Conservation (phyloP, 2,329 filamentous ascomycete species). For the Cordyceps cateniannulata region DNA sequence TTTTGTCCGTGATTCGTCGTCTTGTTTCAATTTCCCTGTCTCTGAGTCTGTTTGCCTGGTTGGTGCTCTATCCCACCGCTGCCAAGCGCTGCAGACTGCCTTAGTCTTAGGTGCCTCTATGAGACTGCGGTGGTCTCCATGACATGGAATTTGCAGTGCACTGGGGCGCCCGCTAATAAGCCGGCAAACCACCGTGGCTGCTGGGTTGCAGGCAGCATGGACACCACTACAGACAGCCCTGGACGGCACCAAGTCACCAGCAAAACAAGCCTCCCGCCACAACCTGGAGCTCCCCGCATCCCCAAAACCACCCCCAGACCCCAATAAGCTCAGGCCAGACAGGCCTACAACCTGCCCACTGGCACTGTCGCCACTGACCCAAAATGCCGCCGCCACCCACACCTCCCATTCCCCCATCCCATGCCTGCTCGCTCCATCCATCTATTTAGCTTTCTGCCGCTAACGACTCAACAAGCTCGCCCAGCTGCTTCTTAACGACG, state of each 20-base stretch:
- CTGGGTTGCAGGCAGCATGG: background rate
- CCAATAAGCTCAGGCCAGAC: background rate
- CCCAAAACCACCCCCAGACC: background rate
- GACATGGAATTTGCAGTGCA: background rate
- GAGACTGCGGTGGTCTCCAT: no score
- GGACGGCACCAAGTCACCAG: background rate
- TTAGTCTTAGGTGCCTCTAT: no score
- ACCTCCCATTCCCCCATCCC: background rate
- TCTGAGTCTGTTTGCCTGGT: background rate
- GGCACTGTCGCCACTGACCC: background rate
- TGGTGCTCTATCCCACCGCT: background rate
- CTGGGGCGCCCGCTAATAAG: background rate
- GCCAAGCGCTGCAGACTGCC: background rate
- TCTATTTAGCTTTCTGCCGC: background rate
- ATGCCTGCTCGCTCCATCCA: background rate
- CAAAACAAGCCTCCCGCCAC: background rate
- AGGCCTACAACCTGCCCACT: background rate
- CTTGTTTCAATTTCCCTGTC: background rate
- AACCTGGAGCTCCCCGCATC: background rate
- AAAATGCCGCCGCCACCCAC: background rate
- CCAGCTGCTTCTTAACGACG: conserved; percentile 46
- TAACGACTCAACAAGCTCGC: conserved; percentile 32
- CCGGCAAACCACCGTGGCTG: background rate
- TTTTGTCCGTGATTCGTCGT: background rate
- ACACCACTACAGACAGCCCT: background rate